A percentile compares a stretch with the other conserved stretches of the same genome.
These are phyloP conservation scores for Verbascum thapsus DNA, from an alignment of 257 asterid species.

Conservation along the genomic window DNA sequence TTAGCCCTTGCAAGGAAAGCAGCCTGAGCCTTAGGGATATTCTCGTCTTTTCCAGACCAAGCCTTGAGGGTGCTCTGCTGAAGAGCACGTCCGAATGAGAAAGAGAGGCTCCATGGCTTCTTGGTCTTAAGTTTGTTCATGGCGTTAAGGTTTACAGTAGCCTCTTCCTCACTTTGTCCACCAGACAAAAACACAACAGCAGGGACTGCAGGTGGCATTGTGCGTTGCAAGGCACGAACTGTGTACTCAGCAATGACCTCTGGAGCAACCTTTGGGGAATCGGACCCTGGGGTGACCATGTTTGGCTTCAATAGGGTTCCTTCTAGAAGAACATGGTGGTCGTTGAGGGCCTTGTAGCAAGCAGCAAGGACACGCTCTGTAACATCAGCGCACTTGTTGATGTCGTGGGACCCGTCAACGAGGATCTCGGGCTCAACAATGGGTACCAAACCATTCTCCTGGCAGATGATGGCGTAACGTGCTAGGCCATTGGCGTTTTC, in stretches of 20 bases:
- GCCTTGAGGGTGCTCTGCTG: conserved; percentile 96
- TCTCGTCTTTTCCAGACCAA: conserved; percentile 86
- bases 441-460: conserved; percentile 80
- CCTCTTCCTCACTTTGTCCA: conserved; percentile 96
- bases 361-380: conserved; percentile 82
- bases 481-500: conserved; percentile 93
- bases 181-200: conserved; percentile 93
- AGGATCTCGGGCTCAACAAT: conserved; percentile 85
- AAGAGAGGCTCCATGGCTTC: conserved; percentile 85
- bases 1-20: conserved; percentile 73
- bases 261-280: conserved; percentile 57
- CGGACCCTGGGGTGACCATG: conserved; percentile 84
- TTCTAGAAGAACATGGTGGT: conserved; percentile 71
- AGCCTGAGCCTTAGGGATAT: conserved; percentile 70
- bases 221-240: conserved; percentile 82
- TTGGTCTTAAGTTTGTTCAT: conserved; percentile 78
- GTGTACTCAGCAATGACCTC: conserved; percentile 82
- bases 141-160: conserved; percentile 79
- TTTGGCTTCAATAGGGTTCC: conserved; percentile 78
- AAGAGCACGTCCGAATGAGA: conserved; percentile 94
- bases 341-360: conserved; percentile 71
- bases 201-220: conserved; percentile 94
- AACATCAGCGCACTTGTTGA: conserved; percentile 64
- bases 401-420: conserved; percentile 71
- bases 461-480: conserved; percentile 94